A percentile compares a stretch with the other conserved stretches of the same genome.
Evolutionary conservation across 2,329 filamentous ascomycete species (phyloP).

Genomic region (Phoma sp.): DNA sequence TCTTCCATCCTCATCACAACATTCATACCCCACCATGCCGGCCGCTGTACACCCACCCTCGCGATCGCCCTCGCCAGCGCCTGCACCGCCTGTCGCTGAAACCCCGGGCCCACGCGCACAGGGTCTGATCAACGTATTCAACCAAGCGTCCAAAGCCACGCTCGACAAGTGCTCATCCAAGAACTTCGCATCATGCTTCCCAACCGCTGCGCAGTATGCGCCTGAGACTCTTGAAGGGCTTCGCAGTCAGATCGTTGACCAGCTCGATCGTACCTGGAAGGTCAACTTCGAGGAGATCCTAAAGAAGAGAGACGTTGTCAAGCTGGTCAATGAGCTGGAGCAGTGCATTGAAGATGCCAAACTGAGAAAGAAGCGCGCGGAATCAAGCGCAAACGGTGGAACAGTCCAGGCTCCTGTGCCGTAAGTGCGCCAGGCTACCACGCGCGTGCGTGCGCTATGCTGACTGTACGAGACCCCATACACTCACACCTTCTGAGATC

Average conservation of each 20-base stretch:
- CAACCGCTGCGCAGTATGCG: constrained; percentile 64
- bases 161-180: constrained; percentile 65
- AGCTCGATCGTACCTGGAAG: constrained; percentile 63
- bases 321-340: constrained; percentile 66
- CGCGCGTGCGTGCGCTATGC: not conserved
- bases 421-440: constrained; percentile 48
- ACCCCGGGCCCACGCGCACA: constrained; percentile 66
- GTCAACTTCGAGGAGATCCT: constrained; percentile 67
- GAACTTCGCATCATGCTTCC: constrained; percentile 69
- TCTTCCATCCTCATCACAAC: constrained; percentile 4
- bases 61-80: constrained; percentile 58
- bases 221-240: constrained; percentile 62
- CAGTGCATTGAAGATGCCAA: constrained; percentile 64
- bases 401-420: constrained; percentile 48
- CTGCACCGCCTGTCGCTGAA: constrained; percentile 59
- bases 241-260: constrained; percentile 63
- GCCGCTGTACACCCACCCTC: constrained; percentile 36
- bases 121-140: constrained; percentile 65
- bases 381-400: constrained; percentile 46
- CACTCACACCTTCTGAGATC: constrained; percentile 61
- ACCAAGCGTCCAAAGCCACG: constrained; percentile 63
- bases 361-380: constrained; percentile 54
- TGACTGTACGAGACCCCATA: constrained; percentile 58
- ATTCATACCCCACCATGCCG: constrained; percentile 35
- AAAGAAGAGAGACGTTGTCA: constrained; percentile 61